Conservation (phyloP, 352 stramenopile species). For the Vaucheria bursata region DNA sequence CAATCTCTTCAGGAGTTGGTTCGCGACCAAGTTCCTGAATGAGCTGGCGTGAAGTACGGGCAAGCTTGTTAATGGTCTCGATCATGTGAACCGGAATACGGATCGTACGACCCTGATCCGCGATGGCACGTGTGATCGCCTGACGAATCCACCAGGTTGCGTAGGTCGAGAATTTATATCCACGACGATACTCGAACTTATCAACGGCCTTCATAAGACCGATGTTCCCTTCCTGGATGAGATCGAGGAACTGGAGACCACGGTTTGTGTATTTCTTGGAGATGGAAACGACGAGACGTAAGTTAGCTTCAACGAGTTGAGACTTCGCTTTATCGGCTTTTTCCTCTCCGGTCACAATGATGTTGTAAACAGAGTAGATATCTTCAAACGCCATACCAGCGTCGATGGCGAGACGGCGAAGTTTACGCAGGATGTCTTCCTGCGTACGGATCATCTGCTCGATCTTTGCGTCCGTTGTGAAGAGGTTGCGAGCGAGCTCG, state of each 20-base stretch:
- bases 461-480: not conserved
- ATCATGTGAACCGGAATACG: not conserved
- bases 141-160: slow-evolving; percentile 70
- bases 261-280: slow-evolving; percentile 55
- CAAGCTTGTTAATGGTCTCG: not conserved
- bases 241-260: slow-evolving; percentile 60
- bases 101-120: slow-evolving; percentile 1
- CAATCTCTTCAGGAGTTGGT: not conserved
- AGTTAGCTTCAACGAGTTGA: slow-evolving; percentile 59
- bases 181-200: slow-evolving; percentile 64
- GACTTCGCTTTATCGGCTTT: slow-evolving; percentile 46
- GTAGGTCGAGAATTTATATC: slow-evolving; percentile 70
- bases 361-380: not conserved
- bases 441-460: slow-evolving; percentile 1
- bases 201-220: slow-evolving; percentile 64
- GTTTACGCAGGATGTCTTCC: not conserved
- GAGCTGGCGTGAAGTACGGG: not conserved
- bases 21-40: not conserved
- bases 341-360: not conserved
- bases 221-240: slow-evolving; percentile 66
- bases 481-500: not conserved
- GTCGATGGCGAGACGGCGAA: not conserved
- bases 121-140: not conserved
- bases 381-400: not conserved
- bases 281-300: slow-evolving; percentile 62